Conservation (phyloP, 305 asterid genomes). For the Fraxinus latifolia region DNA sequence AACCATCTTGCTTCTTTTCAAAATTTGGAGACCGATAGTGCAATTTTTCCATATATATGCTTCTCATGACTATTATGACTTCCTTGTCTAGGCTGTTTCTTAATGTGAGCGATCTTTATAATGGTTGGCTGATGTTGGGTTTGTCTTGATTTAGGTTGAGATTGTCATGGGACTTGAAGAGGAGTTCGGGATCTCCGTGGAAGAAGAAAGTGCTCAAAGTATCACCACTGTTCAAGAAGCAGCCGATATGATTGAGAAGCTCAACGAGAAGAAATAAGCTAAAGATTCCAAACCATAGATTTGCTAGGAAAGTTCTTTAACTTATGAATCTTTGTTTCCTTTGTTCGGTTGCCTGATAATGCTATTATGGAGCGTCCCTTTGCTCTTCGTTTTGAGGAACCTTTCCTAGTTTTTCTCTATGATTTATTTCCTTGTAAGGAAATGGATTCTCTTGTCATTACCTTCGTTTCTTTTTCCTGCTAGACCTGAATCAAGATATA, state of each 20-base stretch:
- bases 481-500: neutral
- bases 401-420: neutral
- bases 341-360: neutral
- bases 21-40: neutral
- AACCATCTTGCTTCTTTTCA: neutral
- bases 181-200: conserved; percentile 81
- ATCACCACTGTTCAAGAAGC: conserved; percentile 89
- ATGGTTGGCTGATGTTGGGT: neutral
- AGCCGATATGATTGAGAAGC: conserved; percentile 80
- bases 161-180: conserved; percentile 99
- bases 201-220: conserved; percentile 87
- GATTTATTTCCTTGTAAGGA: conserved; percentile 23
- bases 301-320: conserved; percentile 29
- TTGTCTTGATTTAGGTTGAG: conserved; percentile 64
- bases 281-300: conserved; percentile 11
- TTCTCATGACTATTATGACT: neutral
- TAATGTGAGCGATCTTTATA: neutral
- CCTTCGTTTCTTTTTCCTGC: neutral
- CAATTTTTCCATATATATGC: neutral
- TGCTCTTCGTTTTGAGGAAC: neutral
- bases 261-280: conserved; percentile 46
- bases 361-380: neutral
- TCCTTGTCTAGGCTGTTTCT: neutral
- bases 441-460: conserved; percentile 20
- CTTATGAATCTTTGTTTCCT: neutral